Percentiles rank a stretch among this genome's conserved stretches.
Evolutionary conservation across 148 eudicot species (phyloP).

Genomic region (Camellia japonica): DNA sequence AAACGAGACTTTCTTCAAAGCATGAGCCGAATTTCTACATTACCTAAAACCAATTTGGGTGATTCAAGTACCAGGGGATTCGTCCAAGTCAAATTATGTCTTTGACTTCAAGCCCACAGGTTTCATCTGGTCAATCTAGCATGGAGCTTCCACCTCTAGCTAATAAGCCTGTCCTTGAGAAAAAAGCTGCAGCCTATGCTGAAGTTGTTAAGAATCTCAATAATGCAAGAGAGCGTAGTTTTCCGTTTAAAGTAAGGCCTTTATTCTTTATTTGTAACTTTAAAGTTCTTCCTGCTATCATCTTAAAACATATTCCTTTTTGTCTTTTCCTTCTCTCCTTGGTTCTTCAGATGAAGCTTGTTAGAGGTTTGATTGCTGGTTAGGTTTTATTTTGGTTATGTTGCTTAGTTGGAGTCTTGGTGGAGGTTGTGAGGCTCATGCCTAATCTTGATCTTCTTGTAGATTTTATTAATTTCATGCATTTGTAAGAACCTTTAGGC

Average conservation of each 20-base stretch:
- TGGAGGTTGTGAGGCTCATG: no score
- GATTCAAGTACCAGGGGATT: slow-evolving; percentile 44
- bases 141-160: slow-evolving; percentile 63
- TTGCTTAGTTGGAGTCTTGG: background rate
- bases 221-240: slow-evolving; percentile 72
- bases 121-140: slow-evolving; percentile 51
- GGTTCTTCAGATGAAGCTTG: background rate
- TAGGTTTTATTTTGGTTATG: background rate
- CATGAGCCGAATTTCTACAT: slow-evolving; percentile 71
- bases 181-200: slow-evolving; percentile 76
- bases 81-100: slow-evolving; percentile 61
- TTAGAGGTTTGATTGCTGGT: background rate
- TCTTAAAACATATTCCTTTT: background rate
- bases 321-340: background rate
- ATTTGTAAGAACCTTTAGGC: no score
- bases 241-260: slow-evolving; percentile 64
- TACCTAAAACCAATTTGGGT: slow-evolving; percentile 68
- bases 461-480: no score
- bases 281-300: slow-evolving; percentile 11
- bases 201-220: slow-evolving; percentile 73
- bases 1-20: slow-evolving; percentile 88
- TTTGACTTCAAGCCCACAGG: slow-evolving; percentile 51
- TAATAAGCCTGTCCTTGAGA: slow-evolving; percentile 65
- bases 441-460: no score
- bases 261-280: background rate